These are phyloP conservation scores for Pleurostoma richardsiae DNA, from an alignment of 2,329 filamentous ascomycete species.

Conservation along the genomic window DNA sequence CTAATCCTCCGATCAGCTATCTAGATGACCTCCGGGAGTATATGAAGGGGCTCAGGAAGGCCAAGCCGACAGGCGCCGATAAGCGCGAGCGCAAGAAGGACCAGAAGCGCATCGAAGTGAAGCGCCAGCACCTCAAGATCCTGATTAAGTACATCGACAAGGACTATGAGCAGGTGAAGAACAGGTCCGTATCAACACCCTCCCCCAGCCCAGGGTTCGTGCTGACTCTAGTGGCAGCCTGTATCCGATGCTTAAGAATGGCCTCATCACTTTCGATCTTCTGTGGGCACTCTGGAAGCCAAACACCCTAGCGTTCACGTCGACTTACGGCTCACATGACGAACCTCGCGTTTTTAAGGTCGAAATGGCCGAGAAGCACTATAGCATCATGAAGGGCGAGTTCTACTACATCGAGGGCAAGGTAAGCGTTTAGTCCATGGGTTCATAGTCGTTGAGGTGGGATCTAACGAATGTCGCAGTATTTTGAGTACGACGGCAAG, in stretches of 20 bases:
- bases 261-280: constrained; percentile 83
- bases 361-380: constrained; percentile 67
- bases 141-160: constrained; percentile 40
- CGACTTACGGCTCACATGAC: constrained; percentile 71
- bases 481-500: constrained; percentile 87
- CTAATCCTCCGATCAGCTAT: constrained; percentile 47
- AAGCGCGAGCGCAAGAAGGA: constrained; percentile 58
- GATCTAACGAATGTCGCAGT: constrained; percentile 29
- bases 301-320: constrained; percentile 71
- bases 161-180: constrained; percentile 75
- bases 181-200: too few relatives aligned
- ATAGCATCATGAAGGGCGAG: constrained; percentile 63
- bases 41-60: constrained; percentile 59
- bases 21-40: constrained; percentile 68
- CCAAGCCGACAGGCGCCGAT: constrained; percentile 38
- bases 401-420: constrained; percentile 73
- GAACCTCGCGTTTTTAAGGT: constrained; percentile 81
- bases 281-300: constrained; percentile 89
- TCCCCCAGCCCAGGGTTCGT: too few relatives aligned
- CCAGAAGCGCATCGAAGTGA: constrained; percentile 50
- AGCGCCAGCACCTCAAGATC: constrained; percentile 62
- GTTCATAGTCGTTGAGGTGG: neutral
- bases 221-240: constrained; percentile 43
- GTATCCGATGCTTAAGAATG: constrained; percentile 73
- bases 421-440: constrained; percentile 15